Base-by-base conservation (phyloP, 2,329 filamentous ascomycete genomes). In the Neurospora sp. region DNA sequence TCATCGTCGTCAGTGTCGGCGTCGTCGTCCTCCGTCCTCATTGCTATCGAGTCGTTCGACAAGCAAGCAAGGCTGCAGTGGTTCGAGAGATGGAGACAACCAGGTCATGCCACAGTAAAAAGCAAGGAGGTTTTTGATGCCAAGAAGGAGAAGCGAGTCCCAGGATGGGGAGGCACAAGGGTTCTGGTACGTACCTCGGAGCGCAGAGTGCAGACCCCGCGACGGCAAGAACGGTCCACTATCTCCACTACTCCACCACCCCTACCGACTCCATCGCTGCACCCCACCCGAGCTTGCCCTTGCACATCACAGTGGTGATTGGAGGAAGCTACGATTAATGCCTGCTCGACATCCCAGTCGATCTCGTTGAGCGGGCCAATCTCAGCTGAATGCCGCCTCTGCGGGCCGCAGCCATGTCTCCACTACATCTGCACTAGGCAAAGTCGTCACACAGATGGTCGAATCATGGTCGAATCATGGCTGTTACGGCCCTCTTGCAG, bases 361-460 rank as follows among this genome's bases (percentile, higher is more conserved):
- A 78, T 78, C 74, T 76, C 68, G 68, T 67, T 72, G 69, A 66
- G 74, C 71, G 74, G 79, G 77, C 81, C 81, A 82, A 82, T 82
- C 81, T 79, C 75, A 77, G 77, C 78, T 76, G 76, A 74, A 71
- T 76, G 74, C 77, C 72, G 77, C 79, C 83, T 81, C 81, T n/a
- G 80, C 79, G 80, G 78, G 79, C 81, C 81, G 80, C 77, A 78
- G 76, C 78, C 76, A 77, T 62, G 70, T 77, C 79, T 83, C 82
- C 52, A 33, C 52, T 23, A 52, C 10, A 4, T 10, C 46, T 52
- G 46, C 19, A 83, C 79, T 78, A 79, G 79, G 77, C 77, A 79
- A 75, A 77, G 74, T 82, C 79, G 79, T 84, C 83, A 84, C 83
- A 83, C 73, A 71, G 57, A 68, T 66, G 70, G 71, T 74, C 74